These are phyloP conservation scores for Gossypium schwendimanii DNA, from an alignment of 441 rosid genomes.

Conservation along the genomic window DNA sequence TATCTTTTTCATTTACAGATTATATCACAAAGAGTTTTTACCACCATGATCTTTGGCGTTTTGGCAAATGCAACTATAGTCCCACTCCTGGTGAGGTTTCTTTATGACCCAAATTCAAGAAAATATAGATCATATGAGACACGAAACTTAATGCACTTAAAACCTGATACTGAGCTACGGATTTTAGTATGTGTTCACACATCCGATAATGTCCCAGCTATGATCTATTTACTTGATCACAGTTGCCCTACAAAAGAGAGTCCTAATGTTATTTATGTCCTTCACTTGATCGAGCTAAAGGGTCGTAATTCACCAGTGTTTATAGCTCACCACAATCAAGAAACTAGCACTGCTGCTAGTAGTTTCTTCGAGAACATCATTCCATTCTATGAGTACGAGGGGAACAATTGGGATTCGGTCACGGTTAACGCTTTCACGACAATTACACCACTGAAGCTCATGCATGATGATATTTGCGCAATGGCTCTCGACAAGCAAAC, in stretches of 20 bases:
- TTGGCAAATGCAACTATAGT: background rate
- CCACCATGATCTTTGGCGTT: slow-evolving; percentile 3
- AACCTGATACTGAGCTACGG: slow-evolving; percentile 9
- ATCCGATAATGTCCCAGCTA: slow-evolving; percentile 24
- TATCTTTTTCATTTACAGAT: background rate
- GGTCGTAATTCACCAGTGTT: slow-evolving; percentile 21
- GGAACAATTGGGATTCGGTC: background rate
- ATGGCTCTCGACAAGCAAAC: slow-evolving; percentile 27
- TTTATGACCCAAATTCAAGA: slow-evolving; percentile 25
- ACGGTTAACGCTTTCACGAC: slow-evolving; percentile 27
- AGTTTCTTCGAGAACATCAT: slow-evolving; percentile 5
- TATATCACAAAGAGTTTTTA: background rate
- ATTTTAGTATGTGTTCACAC: slow-evolving; percentile 24
- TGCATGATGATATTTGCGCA: slow-evolving; percentile 40
- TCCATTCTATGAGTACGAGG: slow-evolving; percentile 20
- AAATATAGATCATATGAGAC: slow-evolving; percentile 27
- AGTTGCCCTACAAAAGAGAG: slow-evolving; percentile 20
- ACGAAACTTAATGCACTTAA: slow-evolving; percentile 23
- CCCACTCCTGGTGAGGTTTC: slow-evolving; percentile 18
- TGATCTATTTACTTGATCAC: slow-evolving; percentile 16
- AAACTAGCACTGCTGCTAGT: background rate
- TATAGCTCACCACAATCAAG: slow-evolving; percentile 29
- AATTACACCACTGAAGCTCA: slow-evolving; percentile 26
- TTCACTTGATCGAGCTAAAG: slow-evolving; percentile 22
- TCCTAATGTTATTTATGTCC: slow-evolving; percentile 20